Evolutionary conservation across 2,329 filamentous ascomycete species (phyloP).

Genomic region (Sclerotinia subarctica): DNA sequence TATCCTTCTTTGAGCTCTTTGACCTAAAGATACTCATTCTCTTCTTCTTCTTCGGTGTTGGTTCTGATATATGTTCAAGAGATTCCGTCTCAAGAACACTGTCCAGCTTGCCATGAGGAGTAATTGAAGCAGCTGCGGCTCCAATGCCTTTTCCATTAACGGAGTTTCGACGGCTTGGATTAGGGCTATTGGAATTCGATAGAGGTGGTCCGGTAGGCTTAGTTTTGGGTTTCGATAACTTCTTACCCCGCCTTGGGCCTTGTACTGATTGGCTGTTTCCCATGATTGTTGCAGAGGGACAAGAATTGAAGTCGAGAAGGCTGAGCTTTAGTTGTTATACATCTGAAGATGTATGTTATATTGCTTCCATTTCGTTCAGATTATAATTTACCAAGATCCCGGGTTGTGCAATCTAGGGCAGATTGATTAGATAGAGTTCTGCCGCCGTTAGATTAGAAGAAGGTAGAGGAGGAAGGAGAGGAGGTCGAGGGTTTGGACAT

Average conservation of each 20-base stretch:
- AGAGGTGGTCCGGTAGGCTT: slow-evolving; percentile 29
- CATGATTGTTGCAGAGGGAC: slow-evolving; percentile 27
- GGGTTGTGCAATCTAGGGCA: slow-evolving; percentile 1
- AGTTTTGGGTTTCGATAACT: slow-evolving; percentile 38
- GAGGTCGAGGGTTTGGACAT: slow-evolving; percentile 4
- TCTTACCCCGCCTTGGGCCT: slow-evolving; percentile 27
- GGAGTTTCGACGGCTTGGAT: slow-evolving; percentile 31
- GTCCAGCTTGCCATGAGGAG: slow-evolving; percentile 6
- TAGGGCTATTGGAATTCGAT: slow-evolving; percentile 24
- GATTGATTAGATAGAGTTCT: neutral
- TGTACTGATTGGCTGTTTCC: slow-evolving; percentile 35
- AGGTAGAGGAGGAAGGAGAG: slow-evolving; percentile 8
- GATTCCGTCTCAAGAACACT: slow-evolving; percentile 11
- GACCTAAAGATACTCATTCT: slow-evolving; percentile 17
- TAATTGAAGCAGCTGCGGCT: neutral
- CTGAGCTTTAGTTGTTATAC: slow-evolving; percentile 10
- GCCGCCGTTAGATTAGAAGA: neutral
- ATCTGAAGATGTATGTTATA: slow-evolving; percentile 17
- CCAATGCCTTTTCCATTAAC: slow-evolving; percentile 21
- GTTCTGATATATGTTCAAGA: neutral
- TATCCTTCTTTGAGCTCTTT: slow-evolving; percentile 15
- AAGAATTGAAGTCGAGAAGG: slow-evolving; percentile 18
- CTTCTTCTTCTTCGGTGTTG: slow-evolving; percentile 22
- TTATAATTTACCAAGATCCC: slow-evolving; percentile 6
- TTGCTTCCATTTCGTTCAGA: slow-evolving; percentile 19